phyloP scores from a whole-genome alignment of 2,329 filamentous ascomycete species.

The Stachybotrys elegans region DNA sequence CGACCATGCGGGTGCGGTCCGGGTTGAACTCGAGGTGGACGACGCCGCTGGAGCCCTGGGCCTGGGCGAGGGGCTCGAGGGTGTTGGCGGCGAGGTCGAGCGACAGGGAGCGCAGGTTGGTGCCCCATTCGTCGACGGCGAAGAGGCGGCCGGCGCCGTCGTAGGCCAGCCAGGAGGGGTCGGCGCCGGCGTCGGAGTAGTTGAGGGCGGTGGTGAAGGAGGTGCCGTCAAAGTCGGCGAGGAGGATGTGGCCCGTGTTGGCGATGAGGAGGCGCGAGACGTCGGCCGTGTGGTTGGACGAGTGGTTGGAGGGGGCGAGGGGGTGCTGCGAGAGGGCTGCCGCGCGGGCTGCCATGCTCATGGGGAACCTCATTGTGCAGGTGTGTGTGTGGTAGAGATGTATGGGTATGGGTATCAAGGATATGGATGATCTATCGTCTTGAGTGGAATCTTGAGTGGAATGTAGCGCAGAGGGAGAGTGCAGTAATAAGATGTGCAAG shows the following conservation, averaged over 20 bases:
- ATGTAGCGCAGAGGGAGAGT: too few species aligned
- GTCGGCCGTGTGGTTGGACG: neutral
- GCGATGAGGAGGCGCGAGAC: slow-evolving; percentile 7
- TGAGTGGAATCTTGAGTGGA: too few species aligned
- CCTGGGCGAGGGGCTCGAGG: slow-evolving; percentile 21
- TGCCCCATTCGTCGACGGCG: slow-evolving; percentile 31
- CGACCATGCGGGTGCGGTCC: slow-evolving; percentile 39
- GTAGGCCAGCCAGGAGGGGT: neutral
- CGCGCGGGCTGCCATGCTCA: neutral
- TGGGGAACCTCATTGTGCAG: neutral
- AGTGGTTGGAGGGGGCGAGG: neutral
- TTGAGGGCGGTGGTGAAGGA: slow-evolving; percentile 1
- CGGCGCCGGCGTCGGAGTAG: slow-evolving; percentile 4
- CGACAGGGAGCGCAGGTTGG: slow-evolving; percentile 32
- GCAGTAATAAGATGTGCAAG: too few species aligned
- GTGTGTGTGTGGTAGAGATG: too few species aligned
- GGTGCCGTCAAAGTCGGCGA: neutral
- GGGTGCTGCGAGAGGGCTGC: neutral
- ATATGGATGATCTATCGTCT: too few species aligned
- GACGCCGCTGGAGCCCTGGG: slow-evolving; percentile 34
- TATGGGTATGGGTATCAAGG: too few species aligned
- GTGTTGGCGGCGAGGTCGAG: slow-evolving; percentile 26
- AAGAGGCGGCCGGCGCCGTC: neutral
- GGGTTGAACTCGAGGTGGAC: slow-evolving; percentile 43
- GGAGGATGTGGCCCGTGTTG: slow-evolving; percentile 1